Evolutionary conservation across 2,329 filamentous ascomycete genomes (phyloP).

Genomic region (Stenocarpella maydis): DNA sequence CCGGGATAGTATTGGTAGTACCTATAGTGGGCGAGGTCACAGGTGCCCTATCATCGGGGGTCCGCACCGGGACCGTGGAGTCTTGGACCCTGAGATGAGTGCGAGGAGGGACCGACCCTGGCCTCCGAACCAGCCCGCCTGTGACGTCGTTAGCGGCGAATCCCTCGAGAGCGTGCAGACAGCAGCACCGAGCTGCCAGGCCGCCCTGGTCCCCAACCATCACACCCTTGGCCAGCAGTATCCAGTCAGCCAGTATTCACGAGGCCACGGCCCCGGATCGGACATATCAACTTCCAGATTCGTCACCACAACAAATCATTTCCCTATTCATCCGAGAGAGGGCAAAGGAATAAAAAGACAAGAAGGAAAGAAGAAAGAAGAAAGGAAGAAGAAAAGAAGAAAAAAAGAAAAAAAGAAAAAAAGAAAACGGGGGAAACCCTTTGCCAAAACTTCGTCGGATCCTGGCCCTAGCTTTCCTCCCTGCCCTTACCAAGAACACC

Average conservation of each 20-base stretch:
- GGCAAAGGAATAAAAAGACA: too few relatives aligned
- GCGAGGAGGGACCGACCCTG: slow-evolving; percentile 5
- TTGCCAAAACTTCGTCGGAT: neutral
- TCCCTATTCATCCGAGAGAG: neutral
- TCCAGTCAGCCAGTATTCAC: neutral
- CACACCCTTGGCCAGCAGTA: slow-evolving; percentile 8
- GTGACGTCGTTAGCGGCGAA: slow-evolving; percentile 21
- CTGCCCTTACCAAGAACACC: neutral
- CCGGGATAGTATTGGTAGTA: neutral
- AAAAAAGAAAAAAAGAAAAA: neutral
- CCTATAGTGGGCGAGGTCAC: too few relatives aligned
- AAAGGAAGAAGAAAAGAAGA: neutral
- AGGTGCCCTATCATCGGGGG: slow-evolving; percentile 9
- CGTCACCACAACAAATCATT: slow-evolving; percentile 15
- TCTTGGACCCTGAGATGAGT: slow-evolving; percentile 14
- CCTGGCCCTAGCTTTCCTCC: neutral
- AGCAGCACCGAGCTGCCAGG: neutral
- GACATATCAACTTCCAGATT: slow-evolving; percentile 16
- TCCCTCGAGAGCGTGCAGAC: neutral
- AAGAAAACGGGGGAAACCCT: neutral
- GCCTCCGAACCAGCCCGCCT: slow-evolving; percentile 16
- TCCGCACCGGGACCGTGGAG: neutral
- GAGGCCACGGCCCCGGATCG: neutral
- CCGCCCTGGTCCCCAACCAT: neutral
- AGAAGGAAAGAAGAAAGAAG: too few relatives aligned